These are phyloP conservation scores for Pythium insidiosum DNA, from an alignment of 352 stramenopile species.

Conservation along the genomic window DNA sequence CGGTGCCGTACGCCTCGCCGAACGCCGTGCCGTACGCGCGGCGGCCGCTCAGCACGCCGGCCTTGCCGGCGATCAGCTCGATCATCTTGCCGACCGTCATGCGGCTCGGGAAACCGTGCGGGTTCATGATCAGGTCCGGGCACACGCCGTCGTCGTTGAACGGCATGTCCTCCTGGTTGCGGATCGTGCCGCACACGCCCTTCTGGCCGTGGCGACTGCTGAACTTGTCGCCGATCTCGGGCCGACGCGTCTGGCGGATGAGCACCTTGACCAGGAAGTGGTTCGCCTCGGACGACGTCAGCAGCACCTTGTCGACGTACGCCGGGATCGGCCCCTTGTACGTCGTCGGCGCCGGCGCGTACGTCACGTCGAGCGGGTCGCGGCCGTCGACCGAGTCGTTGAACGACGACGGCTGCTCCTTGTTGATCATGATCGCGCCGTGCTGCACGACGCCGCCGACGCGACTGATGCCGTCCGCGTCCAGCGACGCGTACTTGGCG, in stretches of 20 bases:
- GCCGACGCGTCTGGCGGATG: constrained; percentile 92
- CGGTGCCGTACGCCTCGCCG: constrained; percentile 96
- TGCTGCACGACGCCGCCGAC: constrained; percentile 87
- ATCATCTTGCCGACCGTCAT: constrained; percentile 99
- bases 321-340: constrained; percentile 94
- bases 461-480: constrained; percentile 94
- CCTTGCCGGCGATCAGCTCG: constrained; percentile 98
- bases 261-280: constrained; percentile 98
- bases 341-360: constrained; percentile 84
- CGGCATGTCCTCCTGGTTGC: constrained; percentile 96
- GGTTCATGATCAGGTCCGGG: constrained; percentile 99
- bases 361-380: constrained; percentile 70
- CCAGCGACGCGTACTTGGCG: constrained; percentile 90
- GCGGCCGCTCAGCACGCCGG: constrained; percentile 94
- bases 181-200: constrained; percentile 97
- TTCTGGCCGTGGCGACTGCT: constrained; percentile 99
- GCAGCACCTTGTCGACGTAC: constrained; percentile 98
- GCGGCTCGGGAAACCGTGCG: constrained; percentile 98
- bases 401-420: constrained; percentile 94
- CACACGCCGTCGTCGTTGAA: constrained; percentile 98
- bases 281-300: constrained; percentile 97
- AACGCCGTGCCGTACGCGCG: constrained; percentile 98
- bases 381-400: constrained; percentile 78
- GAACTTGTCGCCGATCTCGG: constrained; percentile 99
- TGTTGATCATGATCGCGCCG: constrained; percentile 98